Conservation (phyloP, 1,139 yeast species). For the Nakaseomyces sp. region DNA sequence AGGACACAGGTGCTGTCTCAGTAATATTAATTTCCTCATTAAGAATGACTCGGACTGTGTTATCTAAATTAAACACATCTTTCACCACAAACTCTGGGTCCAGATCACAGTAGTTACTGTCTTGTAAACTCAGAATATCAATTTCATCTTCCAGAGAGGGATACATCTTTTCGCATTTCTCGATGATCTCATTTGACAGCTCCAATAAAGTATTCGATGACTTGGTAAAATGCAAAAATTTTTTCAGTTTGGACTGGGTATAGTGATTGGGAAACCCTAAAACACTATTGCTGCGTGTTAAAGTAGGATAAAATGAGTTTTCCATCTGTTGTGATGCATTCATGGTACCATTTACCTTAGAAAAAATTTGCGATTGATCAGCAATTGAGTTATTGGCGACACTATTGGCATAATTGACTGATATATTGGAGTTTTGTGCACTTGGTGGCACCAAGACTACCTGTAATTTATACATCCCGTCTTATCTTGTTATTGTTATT, state of each 20-base stretch:
- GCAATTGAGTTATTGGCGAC: slow-evolving; percentile 4
- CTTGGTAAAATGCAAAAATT: slow-evolving; percentile 55
- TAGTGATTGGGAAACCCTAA: slow-evolving; percentile 3
- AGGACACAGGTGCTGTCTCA: slow-evolving; percentile 12
- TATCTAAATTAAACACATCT: slow-evolving; percentile 51
- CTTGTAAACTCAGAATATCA: slow-evolving; percentile 52
- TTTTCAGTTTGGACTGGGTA: slow-evolving; percentile 30
- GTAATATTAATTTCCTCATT: slow-evolving; percentile 33
- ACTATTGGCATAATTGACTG: slow-evolving; percentile 5
- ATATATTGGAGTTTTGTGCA: slow-evolving; percentile 10
- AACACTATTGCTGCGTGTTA: slow-evolving; percentile 6
- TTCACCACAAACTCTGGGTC: slow-evolving; percentile 64
- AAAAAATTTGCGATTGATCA: slow-evolving; percentile 8
- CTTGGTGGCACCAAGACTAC: slow-evolving; percentile 26
- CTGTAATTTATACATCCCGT: slow-evolving; percentile 22
- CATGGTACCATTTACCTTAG: slow-evolving; percentile 7
- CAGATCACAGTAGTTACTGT: slow-evolving; percentile 56
- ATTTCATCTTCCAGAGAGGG: slow-evolving; percentile 47
- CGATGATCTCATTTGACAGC: slow-evolving; percentile 43
- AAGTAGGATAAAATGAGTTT: background rate
- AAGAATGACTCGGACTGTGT: slow-evolving; percentile 48
- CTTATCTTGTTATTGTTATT: too few species aligned
- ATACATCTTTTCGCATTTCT: slow-evolving; percentile 50
- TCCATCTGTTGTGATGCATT: slow-evolving; percentile 4
- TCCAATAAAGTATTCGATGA: slow-evolving; percentile 38